A percentile compares a stretch with the other conserved stretches of the same genome.
These are phyloP conservation scores for Hanseniaspora pseudoguilliermondii DNA, from an alignment of 805 yeast species.

Conservation along the genomic window DNA sequence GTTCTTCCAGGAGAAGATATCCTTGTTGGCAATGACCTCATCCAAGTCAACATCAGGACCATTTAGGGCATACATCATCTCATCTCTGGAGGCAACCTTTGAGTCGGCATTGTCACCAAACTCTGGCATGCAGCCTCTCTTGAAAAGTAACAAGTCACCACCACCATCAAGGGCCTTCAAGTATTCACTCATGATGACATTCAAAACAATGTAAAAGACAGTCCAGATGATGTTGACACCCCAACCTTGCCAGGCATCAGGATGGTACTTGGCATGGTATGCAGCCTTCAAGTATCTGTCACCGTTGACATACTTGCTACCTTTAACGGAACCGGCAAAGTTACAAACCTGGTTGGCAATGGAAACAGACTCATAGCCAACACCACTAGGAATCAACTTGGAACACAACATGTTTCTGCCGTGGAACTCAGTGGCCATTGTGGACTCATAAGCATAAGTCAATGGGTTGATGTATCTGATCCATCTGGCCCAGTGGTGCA, in stretches of 20 bases:
- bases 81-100: constrained; percentile 29
- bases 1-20: constrained; percentile 61
- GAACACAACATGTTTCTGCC: constrained; percentile 42
- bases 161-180: constrained; percentile 29
- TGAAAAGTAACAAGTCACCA: constrained; percentile 33
- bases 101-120: constrained; percentile 29
- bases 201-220: constrained; percentile 26
- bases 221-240: constrained; percentile 45
- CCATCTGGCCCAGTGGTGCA: constrained; percentile 57
- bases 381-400: constrained; percentile 40
- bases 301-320: constrained; percentile 32
- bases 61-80: constrained; percentile 29
- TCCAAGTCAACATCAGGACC: constrained; percentile 26
- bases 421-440: constrained; percentile 46
- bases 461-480: constrained; percentile 39
- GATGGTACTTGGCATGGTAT: constrained; percentile 31
- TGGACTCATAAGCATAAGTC: constrained; percentile 38
- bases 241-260: constrained; percentile 49
- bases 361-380: constrained; percentile 36
- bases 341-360: constrained; percentile 37
- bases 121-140: constrained; percentile 33
- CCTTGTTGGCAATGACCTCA: constrained; percentile 29
- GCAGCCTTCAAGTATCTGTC: constrained; percentile 32
- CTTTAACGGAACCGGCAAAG: constrained; percentile 39
- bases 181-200: constrained; percentile 29